Base-by-base conservation (phyloP, 2,329 filamentous ascomycete genomes). In the Trichophyton rubrum region DNA sequence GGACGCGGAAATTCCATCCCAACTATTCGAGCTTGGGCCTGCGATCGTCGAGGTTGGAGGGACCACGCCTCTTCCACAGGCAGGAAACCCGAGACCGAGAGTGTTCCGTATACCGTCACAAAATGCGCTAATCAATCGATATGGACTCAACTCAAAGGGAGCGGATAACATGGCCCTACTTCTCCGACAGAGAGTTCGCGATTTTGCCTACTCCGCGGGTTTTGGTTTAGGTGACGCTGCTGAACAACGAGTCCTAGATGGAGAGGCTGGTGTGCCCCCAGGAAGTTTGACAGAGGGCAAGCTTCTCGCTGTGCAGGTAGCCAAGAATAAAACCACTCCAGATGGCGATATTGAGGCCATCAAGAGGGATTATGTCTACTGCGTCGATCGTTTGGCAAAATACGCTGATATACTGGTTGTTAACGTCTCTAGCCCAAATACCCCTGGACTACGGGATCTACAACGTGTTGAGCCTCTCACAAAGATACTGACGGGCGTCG, bases 331-430 rank as follows among this genome's bases (percentile, higher is more conserved):
- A 79, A 80, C 83, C 55, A 99, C 93, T 0, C 85, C 90, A 20
- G 91, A 95, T 70, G 80, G 80, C 56, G 89, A 97, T 70, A 86
- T 96, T 62, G 82, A 87, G 47, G 91, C 90, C 35, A 87, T 97
- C 15, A 84, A 81, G 58, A 80, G 82, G 24, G 83, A 87, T 67
- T 96, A 97, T 70, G 88, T 93, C n/a, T 89, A 88, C 73, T 96
- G 92, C 68, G 91, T 96, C 2, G 80, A 87, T 60, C 81, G 85
- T 53, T 78, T 99, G 41, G 93, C 87, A 3, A 86, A 82, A 58
- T 99, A 96, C 71, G 90, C 93, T 9, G 93, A 99, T 69, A 87
- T 99, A 40, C 77, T 99, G n/a, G 92, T 97, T 6, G 93, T 99
- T 69, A 99, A 99, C 68, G 93, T 99, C 57, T 96, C 90, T 69